phyloP scores from a whole-genome alignment of 805 yeast species.

The Isabelozyma rhagii region DNA sequence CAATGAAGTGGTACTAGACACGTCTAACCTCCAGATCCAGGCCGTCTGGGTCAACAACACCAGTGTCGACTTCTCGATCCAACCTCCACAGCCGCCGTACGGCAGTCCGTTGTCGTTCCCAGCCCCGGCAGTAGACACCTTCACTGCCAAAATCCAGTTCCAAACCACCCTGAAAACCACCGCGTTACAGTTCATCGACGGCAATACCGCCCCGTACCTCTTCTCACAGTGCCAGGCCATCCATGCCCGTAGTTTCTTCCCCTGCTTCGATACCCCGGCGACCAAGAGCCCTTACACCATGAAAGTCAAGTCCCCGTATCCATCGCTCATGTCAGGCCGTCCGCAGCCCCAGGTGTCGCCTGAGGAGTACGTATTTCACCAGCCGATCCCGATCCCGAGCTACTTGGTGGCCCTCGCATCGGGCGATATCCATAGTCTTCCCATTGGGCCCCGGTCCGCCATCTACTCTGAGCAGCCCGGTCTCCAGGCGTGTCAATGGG shows the following conservation, averaged over 20 bases:
- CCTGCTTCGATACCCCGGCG: constrained; percentile 36
- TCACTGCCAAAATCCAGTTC: constrained; percentile 16
- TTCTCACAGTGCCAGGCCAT: constrained; percentile 37
- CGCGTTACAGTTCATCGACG: constrained; percentile 32
- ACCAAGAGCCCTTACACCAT: constrained; percentile 25
- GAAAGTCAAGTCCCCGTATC: constrained; percentile 22
- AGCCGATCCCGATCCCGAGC: constrained; percentile 34
- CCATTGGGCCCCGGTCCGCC: constrained; percentile 32
- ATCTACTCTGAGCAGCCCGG: constrained; percentile 26
- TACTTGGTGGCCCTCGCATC: constrained; percentile 33
- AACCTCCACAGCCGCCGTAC: constrained; percentile 15
- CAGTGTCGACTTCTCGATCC: constrained; percentile 6
- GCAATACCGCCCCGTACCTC: constrained; percentile 31
- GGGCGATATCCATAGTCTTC: constrained; percentile 25
- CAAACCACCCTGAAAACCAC: constrained; percentile 29
- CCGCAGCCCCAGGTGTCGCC: constrained; percentile 11
- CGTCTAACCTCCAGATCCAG: constrained; percentile 20
- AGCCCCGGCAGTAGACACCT: neutral
- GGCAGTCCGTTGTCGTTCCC: constrained; percentile 23
- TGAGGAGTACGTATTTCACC: constrained; percentile 20
- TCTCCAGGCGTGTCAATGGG: constrained; percentile 29
- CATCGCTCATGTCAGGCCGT: constrained; percentile 29
- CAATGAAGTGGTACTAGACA: constrained; percentile 18
- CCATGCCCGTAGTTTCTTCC: constrained; percentile 34
- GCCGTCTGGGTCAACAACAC: constrained; percentile 16